phyloP scores from a whole-genome alignment of 768 basidiomycete genomes.

The Trametes villosa region DNA sequence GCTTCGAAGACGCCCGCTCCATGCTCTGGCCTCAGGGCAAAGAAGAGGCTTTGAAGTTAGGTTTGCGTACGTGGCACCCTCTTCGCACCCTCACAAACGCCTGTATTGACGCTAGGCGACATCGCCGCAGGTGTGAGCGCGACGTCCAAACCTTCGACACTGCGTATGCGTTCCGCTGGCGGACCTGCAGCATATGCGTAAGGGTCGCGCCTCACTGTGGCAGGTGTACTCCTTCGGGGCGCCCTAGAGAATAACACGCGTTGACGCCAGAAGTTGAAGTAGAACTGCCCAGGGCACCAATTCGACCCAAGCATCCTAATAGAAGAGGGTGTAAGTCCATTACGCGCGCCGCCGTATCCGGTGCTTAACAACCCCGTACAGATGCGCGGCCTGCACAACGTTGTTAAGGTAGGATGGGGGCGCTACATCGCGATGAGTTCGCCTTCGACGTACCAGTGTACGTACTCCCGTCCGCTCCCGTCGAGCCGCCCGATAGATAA shows the following conservation, averaged over 20 bases:
- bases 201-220: no score
- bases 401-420: slow-evolving; percentile 48
- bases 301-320: slow-evolving; percentile 43
- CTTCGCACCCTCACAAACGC: no score
- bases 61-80: slow-evolving; percentile 35
- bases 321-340: slow-evolving; percentile 33
- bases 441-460: slow-evolving; percentile 42
- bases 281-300: slow-evolving; percentile 22
- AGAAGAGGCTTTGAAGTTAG: slow-evolving; percentile 42
- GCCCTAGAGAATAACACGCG: slow-evolving; percentile 38
- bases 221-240: slow-evolving; percentile 45
- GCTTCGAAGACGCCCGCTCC: slow-evolving; percentile 37
- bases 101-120: not conserved
- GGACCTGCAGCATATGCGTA: not conserved
- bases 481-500: slow-evolving; percentile 5
- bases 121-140: slow-evolving; percentile 38
- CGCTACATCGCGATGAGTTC: slow-evolving; percentile 46
- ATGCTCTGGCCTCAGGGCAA: slow-evolving; percentile 42
- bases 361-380: no score
- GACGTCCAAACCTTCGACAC: slow-evolving; percentile 37
- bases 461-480: not conserved
- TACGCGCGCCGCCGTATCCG: no score
- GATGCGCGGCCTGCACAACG: slow-evolving; percentile 53
- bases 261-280: not conserved
- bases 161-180: slow-evolving; percentile 23